Percentiles rank a stretch among this genome's conserved stretches.
Conservation (phyloP, 202 grass and related monocot genomes). For the Panicum virgatum region DNA sequence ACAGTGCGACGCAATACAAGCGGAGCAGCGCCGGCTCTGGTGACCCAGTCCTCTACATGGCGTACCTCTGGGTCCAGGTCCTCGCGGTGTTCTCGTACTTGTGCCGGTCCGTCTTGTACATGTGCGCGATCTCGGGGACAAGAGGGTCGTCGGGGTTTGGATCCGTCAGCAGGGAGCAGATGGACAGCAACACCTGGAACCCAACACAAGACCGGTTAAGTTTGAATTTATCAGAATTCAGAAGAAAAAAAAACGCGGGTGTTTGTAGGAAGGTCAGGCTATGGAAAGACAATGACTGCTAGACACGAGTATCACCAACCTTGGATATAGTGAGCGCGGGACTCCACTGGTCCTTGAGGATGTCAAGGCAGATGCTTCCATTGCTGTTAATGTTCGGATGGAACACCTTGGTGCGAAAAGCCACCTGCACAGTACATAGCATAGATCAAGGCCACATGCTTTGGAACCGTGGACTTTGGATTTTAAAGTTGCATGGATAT, state of each 20-base stretch:
- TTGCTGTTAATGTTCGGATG: slow-evolving; percentile 93
- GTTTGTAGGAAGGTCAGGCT: not conserved
- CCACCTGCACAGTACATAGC: slow-evolving; percentile 54
- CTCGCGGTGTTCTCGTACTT: slow-evolving; percentile 85
- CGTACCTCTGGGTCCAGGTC: slow-evolving; percentile 94
- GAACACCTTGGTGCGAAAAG: slow-evolving; percentile 82
- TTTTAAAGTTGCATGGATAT: not conserved
- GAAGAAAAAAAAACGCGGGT: no score
- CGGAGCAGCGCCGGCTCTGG: not conserved
- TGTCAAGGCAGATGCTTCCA: slow-evolving; percentile 90
- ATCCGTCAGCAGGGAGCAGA: slow-evolving; percentile 84
- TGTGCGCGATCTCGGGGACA: slow-evolving; percentile 93
- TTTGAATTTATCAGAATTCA: no score
- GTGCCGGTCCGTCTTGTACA: slow-evolving; percentile 84
- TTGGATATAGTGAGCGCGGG: slow-evolving; percentile 89
- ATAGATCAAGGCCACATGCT: not conserved
- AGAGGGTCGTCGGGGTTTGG: slow-evolving; percentile 90
- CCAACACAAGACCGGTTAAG: no score
- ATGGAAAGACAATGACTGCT: not conserved
- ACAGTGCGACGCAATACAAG: not conserved
- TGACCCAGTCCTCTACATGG: slow-evolving; percentile 42
- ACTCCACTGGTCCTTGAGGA: slow-evolving; percentile 95
- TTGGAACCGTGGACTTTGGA: not conserved
- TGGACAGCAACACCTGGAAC: slow-evolving; percentile 80
- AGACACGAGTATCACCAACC: slow-evolving; percentile 31